Evolutionary conservation across 768 basidiomycete genomes (phyloP).

Genomic region (Stropharia rugosoannulata): DNA sequence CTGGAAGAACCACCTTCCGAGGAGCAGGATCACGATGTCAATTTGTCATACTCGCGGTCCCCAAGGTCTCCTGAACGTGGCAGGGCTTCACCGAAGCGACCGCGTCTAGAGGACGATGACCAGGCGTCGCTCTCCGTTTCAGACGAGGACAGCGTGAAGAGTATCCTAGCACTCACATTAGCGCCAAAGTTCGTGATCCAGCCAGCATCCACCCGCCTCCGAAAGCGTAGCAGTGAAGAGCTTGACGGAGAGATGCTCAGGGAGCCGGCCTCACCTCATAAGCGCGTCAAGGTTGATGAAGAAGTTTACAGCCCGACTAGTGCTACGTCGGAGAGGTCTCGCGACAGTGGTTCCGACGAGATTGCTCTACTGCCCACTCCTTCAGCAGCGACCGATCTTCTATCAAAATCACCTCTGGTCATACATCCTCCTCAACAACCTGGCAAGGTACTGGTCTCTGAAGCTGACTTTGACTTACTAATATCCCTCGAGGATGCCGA

Average conservation of each 20-base stretch:
- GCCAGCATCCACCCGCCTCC: constrained; percentile 24
- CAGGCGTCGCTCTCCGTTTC: neutral
- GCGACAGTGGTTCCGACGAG: neutral
- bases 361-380: neutral
- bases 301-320: neutral
- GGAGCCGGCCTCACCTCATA: constrained; percentile 11
- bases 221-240: constrained; percentile 53
- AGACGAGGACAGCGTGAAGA: constrained; percentile 10
- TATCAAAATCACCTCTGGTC: neutral
- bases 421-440: neutral
- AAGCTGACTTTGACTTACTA: neutral
- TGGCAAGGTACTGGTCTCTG: neutral
- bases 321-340: neutral
- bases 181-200: constrained; percentile 11
- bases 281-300: constrained; percentile 17
- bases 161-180: neutral
- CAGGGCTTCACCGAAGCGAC: constrained; percentile 32
- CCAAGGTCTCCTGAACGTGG: constrained; percentile 11
- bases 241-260: constrained; percentile 31
- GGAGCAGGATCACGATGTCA: constrained; percentile 13
- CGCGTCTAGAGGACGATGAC: constrained; percentile 10
- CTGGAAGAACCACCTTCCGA: constrained; percentile 11
- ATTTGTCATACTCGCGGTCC: constrained; percentile 15
- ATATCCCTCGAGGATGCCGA: constrained; percentile 3
- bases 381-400: neutral